Evolutionary conservation across 129 eudicot genomes (phyloP).

Genomic region (Calendula officinalis): DNA sequence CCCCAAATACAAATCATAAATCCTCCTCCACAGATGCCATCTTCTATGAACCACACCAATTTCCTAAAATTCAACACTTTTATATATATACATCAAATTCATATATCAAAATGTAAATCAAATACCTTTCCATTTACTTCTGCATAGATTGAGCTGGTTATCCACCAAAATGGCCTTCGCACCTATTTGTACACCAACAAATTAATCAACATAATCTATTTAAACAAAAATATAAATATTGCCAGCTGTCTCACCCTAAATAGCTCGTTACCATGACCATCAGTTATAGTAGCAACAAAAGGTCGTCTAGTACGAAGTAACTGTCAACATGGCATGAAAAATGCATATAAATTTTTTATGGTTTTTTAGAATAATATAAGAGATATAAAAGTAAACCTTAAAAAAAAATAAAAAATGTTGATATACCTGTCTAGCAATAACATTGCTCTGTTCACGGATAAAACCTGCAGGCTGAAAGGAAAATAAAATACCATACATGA

Average conservation of each 20-base stretch:
- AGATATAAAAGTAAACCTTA: slow-evolving; percentile 8
- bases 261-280: slow-evolving; percentile 82
- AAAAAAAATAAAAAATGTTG: background rate
- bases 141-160: slow-evolving; percentile 91
- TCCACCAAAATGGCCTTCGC: slow-evolving; percentile 99
- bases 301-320: slow-evolving; percentile 84
- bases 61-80: slow-evolving; percentile 48
- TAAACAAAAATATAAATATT: slow-evolving; percentile 7
- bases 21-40: slow-evolving; percentile 99
- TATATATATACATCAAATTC: background rate
- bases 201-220: background rate
- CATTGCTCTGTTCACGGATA: slow-evolving; percentile 87
- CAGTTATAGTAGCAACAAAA: slow-evolving; percentile 75
- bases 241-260: slow-evolving; percentile 54
- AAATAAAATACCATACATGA: background rate
- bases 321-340: slow-evolving; percentile 51
- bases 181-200: slow-evolving; percentile 41
- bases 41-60: slow-evolving; percentile 96
- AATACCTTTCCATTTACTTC: slow-evolving; percentile 90
- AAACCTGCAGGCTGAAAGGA: slow-evolving; percentile 89
- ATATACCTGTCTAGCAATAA: slow-evolving; percentile 76
- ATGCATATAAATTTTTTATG: background rate
- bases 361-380: background rate
- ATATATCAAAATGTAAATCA: background rate
- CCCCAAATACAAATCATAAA: slow-evolving; percentile 96